These are phyloP conservation scores for Amylocarpus encephaloides DNA, from an alignment of 2,329 filamentous ascomycete genomes.

Conservation along the genomic window DNA sequence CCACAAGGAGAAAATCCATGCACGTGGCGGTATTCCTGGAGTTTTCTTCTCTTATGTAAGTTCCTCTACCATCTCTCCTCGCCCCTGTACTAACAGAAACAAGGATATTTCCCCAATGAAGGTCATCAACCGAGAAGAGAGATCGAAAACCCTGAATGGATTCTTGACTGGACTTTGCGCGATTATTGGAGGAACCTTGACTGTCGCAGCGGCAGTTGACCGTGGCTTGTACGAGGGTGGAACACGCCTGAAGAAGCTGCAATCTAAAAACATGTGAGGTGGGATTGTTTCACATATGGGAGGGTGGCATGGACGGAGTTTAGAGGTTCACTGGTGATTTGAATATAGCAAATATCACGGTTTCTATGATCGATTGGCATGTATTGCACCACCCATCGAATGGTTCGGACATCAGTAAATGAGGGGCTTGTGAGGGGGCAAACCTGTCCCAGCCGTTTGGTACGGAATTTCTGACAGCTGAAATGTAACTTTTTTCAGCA, in stretches of 20 bases:
- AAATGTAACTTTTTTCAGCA: background rate
- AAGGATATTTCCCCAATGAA: conserved; percentile 99
- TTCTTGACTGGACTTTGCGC: conserved; percentile 94
- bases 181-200: conserved; percentile 89
- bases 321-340: conserved; percentile 8
- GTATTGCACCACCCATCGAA: background rate
- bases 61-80: conserved; percentile 20
- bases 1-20: conserved; percentile 87
- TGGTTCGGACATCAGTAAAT: background rate
- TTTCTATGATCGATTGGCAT: background rate
- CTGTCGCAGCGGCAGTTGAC: conserved; percentile 90
- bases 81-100: conserved; percentile 19
- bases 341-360: conserved; percentile 8
- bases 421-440: background rate
- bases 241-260: conserved; percentile 80
- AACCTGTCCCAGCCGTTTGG: too few relatives aligned
- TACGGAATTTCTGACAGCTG: background rate
- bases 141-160: conserved; percentile 80
- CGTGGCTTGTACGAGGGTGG: conserved; percentile 85
- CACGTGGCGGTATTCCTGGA: conserved; percentile 85
- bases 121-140: conserved; percentile 91
- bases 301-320: conserved; percentile 24
- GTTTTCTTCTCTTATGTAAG: conserved; percentile 97
- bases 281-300: conserved; percentile 6
- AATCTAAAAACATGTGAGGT: conserved; percentile 50